A percentile compares a stretch with the other conserved stretches of the same genome.
Evolutionary conservation across 2,329 filamentous ascomycete species (phyloP).

Genomic region (Cytospora schulzeri): DNA sequence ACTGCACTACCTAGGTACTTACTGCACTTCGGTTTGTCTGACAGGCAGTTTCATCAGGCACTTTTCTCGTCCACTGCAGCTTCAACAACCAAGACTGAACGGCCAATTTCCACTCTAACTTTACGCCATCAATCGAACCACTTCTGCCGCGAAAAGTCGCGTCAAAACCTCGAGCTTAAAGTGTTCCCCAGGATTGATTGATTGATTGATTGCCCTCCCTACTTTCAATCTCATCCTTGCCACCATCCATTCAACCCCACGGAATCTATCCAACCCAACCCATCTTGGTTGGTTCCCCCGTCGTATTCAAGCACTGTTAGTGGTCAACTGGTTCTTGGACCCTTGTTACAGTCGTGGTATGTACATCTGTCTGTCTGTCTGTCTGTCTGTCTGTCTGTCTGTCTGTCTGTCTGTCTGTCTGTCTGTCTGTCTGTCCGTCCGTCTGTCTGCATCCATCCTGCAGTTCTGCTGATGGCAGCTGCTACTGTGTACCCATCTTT

Average conservation of each 20-base stretch:
- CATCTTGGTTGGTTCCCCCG: background rate
- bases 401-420: background rate
- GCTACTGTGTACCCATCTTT: background rate
- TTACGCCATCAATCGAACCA: slow-evolving; percentile 9
- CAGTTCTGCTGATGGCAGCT: background rate
- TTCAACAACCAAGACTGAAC: background rate
- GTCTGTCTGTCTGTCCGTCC: no score
- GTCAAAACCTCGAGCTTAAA: slow-evolving; percentile 7
- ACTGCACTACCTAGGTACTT: no score
- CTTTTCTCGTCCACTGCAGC: background rate
- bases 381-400: background rate
- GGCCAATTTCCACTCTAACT: slow-evolving; percentile 7
- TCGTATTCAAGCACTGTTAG: background rate
- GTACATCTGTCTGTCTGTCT: background rate
- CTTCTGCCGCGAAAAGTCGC: slow-evolving; percentile 16
- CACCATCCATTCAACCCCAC: background rate
- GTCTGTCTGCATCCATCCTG: background rate
- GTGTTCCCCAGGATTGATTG: no score
- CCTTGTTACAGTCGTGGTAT: no score
- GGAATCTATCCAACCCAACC: slow-evolving; percentile 9
- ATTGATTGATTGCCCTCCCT: no score
- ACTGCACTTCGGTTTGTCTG: background rate
- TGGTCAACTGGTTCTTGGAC: background rate
- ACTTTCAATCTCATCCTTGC: background rate
- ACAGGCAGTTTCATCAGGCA: slow-evolving; percentile 1